These are phyloP conservation scores for Prunus padus DNA, from an alignment of 306 rosid species.

Conservation along the genomic window DNA sequence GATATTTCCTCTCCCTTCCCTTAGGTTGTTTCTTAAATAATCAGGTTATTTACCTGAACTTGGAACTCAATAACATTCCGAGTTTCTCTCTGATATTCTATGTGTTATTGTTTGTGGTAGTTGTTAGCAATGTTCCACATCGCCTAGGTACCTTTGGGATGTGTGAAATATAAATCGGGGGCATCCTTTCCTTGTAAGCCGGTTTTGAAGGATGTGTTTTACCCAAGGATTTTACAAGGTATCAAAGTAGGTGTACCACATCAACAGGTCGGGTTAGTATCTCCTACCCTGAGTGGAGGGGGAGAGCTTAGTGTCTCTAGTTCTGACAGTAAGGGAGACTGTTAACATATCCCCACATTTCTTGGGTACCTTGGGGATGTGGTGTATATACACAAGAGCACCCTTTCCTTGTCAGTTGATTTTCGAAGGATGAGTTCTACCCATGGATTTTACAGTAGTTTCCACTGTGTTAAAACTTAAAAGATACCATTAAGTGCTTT, in stretches of 20 bases:
- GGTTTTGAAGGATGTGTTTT: not conserved
- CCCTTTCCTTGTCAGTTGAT: not conserved
- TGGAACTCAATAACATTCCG: not conserved
- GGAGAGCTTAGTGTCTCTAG: not conserved
- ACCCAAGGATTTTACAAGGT: not conserved
- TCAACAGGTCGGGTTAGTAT: not conserved
- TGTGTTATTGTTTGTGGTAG: not conserved
- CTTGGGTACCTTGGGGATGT: not conserved
- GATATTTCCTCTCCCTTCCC: not conserved
- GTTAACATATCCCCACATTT: not conserved
- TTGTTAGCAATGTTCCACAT: not conserved
- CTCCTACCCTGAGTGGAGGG: not conserved
- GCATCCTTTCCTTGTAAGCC: not conserved
- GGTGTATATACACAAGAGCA: not conserved
- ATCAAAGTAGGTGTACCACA: not conserved
- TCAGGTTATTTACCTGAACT: not conserved
- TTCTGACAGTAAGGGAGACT: not conserved
- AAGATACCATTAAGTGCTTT: too few species aligned
- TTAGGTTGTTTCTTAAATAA: not conserved
- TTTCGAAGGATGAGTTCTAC: not conserved
- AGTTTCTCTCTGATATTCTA: not conserved
- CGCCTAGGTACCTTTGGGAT: not conserved
- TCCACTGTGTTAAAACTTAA: too few species aligned
- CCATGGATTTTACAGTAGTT: not conserved
- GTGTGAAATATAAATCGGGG: not conserved